A percentile compares a stretch with the other conserved stretches of the same genome.
Evolutionary conservation across 441 rosid genomes (phyloP).

Genomic region (Erysimum pusillum): DNA sequence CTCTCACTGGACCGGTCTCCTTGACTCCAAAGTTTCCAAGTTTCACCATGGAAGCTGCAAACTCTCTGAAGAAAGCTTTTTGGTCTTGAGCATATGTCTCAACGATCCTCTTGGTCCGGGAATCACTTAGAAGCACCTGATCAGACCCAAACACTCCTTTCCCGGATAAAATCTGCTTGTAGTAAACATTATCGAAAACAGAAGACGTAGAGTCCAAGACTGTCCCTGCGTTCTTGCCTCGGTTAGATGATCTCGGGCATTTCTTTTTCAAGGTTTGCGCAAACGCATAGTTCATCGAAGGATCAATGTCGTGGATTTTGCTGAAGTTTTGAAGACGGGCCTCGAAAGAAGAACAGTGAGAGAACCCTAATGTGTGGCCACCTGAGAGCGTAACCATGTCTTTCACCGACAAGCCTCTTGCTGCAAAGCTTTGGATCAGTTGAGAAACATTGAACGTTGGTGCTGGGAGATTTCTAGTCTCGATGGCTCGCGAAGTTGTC

Average conservation of each 20-base stretch:
- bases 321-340: slow-evolving; percentile 66
- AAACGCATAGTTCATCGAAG: slow-evolving; percentile 59
- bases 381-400: slow-evolving; percentile 87
- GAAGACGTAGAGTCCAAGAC: slow-evolving; percentile 69
- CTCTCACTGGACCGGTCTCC: slow-evolving; percentile 75
- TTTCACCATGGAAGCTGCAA: slow-evolving; percentile 72
- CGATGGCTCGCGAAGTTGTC: slow-evolving; percentile 63
- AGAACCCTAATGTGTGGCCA: slow-evolving; percentile 76
- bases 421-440: slow-evolving; percentile 75
- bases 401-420: slow-evolving; percentile 72
- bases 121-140: slow-evolving; percentile 60
- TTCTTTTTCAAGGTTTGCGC: slow-evolving; percentile 55
- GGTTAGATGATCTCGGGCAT: slow-evolving; percentile 55
- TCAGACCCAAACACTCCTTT: slow-evolving; percentile 75
- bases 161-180: slow-evolving; percentile 61
- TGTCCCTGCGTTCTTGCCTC: slow-evolving; percentile 65
- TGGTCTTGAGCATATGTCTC: slow-evolving; percentile 66
- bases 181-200: slow-evolving; percentile 70
- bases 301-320: slow-evolving; percentile 63
- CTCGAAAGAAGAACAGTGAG: slow-evolving; percentile 82
- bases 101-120: slow-evolving; percentile 69
- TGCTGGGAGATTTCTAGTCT: slow-evolving; percentile 69
- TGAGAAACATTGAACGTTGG: slow-evolving; percentile 73
- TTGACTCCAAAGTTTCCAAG: slow-evolving; percentile 72
- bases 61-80: slow-evolving; percentile 70